Evolutionary conservation across 805 yeast species (phyloP).

Genomic region (Lipomyces yamanashiensis): DNA sequence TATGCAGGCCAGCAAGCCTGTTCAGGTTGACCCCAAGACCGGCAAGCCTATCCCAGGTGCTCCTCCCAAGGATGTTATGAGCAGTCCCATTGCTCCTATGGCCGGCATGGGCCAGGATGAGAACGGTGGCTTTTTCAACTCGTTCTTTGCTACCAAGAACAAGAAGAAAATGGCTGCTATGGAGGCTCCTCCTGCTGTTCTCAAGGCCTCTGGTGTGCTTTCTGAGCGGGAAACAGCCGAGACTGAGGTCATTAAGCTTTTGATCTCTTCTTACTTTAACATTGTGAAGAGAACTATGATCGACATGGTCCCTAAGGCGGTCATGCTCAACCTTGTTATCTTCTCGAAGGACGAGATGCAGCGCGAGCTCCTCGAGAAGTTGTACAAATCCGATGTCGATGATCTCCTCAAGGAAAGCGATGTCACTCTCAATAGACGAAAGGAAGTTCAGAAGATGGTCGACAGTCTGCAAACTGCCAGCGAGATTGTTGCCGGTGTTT

Average conservation of each 20-base stretch:
- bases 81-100: constrained; percentile 19
- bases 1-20: constrained; percentile 74
- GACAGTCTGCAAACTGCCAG: constrained; percentile 87
- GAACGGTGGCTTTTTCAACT: constrained; percentile 86
- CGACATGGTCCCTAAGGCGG: constrained; percentile 92
- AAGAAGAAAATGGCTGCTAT: constrained; percentile 91
- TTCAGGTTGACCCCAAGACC: constrained; percentile 83
- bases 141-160: constrained; percentile 88
- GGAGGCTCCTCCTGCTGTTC: constrained; percentile 97
- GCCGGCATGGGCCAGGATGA: constrained; percentile 52
- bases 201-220: constrained; percentile 89
- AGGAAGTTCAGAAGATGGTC: constrained; percentile 94
- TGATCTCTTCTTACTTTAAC: constrained; percentile 86
- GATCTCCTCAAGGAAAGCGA: constrained; percentile 91
- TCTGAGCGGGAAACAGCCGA: constrained; percentile 95
- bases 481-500: constrained; percentile 69
- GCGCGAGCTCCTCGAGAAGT: constrained; percentile 81
- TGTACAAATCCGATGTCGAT: constrained; percentile 72
- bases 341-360: constrained; percentile 83
- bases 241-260: constrained; percentile 92
- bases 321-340: constrained; percentile 88
- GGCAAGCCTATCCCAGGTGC: constrained; percentile 69
- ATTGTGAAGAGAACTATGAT: constrained; percentile 93
- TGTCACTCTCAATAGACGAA: constrained; percentile 87
- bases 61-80: constrained; percentile 35